phyloP scores from a whole-genome alignment of 2,329 filamentous ascomycete genomes.

The Xylogone sp. region DNA sequence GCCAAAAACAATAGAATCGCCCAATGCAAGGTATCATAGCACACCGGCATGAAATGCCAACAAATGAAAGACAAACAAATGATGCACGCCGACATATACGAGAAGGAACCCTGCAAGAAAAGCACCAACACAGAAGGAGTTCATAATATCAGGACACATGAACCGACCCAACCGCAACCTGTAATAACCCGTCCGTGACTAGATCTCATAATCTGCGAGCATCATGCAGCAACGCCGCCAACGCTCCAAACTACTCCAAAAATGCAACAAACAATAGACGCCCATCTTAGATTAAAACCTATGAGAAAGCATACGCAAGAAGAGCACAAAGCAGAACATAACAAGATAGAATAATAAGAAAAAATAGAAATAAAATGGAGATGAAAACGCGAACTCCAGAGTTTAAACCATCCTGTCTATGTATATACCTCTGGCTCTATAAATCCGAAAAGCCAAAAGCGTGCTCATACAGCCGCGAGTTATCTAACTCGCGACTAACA shows the following conservation, averaged over 20 bases:
- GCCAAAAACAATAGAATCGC: constrained; percentile 6
- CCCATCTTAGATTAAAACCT: constrained; percentile 10
- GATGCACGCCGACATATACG: constrained; percentile 2
- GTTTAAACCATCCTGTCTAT: constrained; percentile 5
- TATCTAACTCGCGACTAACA: constrained; percentile 34
- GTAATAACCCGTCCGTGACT: background rate
- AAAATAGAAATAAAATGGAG: constrained; percentile 6
- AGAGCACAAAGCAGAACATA: constrained; percentile 13
- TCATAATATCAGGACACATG: background rate
- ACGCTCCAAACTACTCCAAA: background rate
- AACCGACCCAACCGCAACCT: background rate
- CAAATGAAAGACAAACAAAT: constrained; percentile 14
- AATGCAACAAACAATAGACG: constrained; percentile 3
- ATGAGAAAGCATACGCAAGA: constrained; percentile 9
- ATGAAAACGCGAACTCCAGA: background rate
- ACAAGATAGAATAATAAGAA: constrained; percentile 11
- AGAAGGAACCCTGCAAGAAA: background rate
- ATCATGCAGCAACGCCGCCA: background rate
- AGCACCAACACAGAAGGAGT: background rate
- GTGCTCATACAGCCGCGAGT: constrained; percentile 71
- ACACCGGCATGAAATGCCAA: constrained; percentile 11
- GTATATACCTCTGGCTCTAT: background rate
- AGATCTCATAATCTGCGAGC: background rate
- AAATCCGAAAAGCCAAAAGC: constrained; percentile 28
- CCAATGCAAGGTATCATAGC: background rate